Conservation (phyloP, 306 rosid genomes). For the Prunus kanzakura region DNA sequence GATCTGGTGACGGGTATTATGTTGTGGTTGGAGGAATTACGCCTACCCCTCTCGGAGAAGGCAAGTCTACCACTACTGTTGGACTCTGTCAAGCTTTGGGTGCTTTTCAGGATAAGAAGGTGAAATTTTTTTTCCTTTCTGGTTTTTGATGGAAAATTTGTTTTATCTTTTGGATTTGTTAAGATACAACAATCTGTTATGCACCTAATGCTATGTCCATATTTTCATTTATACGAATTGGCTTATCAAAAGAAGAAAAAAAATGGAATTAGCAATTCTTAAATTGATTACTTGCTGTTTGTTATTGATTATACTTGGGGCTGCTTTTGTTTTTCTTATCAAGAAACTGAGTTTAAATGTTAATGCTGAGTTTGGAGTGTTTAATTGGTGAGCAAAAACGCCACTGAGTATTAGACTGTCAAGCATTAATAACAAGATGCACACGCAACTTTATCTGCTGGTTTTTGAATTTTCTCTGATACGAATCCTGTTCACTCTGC, state of each 20-base stretch:
- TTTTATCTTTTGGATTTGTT: neutral
- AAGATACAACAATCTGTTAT: no score
- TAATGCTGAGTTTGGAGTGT: neutral
- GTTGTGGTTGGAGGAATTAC: constrained; percentile 99
- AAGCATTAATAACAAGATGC: neutral
- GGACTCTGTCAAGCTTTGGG: constrained; percentile 99
- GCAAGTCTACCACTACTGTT: constrained; percentile 96
- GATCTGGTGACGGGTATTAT: constrained; percentile 72
- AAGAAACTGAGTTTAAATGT: no score
- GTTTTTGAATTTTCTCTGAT: neutral
- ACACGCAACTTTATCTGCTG: neutral
- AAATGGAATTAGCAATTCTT: neutral
- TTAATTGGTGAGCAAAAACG: neutral
- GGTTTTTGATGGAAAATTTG: neutral
- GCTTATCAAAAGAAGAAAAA: neutral
- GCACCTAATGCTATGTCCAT: no score
- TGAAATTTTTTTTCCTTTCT: constrained; percentile 10
- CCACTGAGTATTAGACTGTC: neutral
- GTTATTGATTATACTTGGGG: neutral
- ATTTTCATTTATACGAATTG: neutral
- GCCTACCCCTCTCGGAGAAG: constrained; percentile 98
- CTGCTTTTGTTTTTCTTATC: neutral
- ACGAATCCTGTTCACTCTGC: neutral
- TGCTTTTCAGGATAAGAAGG: constrained; percentile 95
- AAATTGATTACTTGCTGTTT: neutral